Evolutionary conservation across 257 asterid species (phyloP), one percentile per base, ranked within the genome.

Genomic region (Rauvolfia tetraphylla): DNA sequence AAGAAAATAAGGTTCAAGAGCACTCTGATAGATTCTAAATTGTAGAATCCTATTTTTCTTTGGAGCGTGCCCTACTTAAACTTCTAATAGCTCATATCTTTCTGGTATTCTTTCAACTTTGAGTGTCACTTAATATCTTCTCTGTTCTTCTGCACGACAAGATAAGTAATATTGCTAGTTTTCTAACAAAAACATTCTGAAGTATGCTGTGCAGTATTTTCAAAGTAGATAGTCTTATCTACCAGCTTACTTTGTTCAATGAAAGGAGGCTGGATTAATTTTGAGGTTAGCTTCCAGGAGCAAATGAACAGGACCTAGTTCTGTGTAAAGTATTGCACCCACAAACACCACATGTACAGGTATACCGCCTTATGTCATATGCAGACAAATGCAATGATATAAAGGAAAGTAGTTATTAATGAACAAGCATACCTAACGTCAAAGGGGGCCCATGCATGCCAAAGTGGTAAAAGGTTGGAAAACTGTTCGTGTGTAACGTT

Each of bases 321-420:
- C 46, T 4, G 46, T 51, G 58, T 34, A 27, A 27, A 53, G 38
- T 48, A 61, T 61, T 34, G 13, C 23, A 31, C 71, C 20, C 1
- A 3, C 7, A 7, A 27, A 73, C n/a, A 42, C 18, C 33, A 61
- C 38, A 61, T 27, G 22, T 20, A 42, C 54, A 4, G 29, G 11
- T 61, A 5, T 22, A 20, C 12, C 3, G 48, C 20, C 17, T n/a
- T 9, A 36, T 38, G 53, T 57, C 29, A 44, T 10, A 27, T 25
- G 25, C 41, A 61, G 58, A 39, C 41, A 63, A 22, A 46, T 34
- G 42, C 73, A 75, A 22, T 38, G 39, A 62, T 31, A 11, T 13
- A 44, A 58, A 70, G 68, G 12, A 66, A 67, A 38, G 68, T 9
- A 77, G 51, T 48, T 38, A 44, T 77, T 23, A n/a, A n/a, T 34